Base-by-base conservation (phyloP, 1,284 basidiomycete species). In the Sanghuangporus weigelae region DNA sequence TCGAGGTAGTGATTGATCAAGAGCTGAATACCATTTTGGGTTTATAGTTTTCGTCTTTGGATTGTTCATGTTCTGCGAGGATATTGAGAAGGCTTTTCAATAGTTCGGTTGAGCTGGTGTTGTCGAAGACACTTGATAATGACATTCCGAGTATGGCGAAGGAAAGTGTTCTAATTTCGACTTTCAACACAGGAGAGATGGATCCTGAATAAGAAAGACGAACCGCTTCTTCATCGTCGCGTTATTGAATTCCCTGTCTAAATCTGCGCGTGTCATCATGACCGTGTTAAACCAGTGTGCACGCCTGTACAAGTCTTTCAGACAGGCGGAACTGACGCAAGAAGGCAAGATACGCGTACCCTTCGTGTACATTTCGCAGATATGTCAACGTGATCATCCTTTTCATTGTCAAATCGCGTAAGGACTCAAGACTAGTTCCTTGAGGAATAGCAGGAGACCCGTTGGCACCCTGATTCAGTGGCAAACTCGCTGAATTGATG, bases 251-350 rank as follows among this genome's bases (percentile, higher is more conserved):
- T 82, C 83, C 50, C 79, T 82, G 64, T 92, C 88, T 10, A 95
- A 81, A 60, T 93, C 92, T 16, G 77, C 71, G 58, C 84, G 82
- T 51, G 87, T 85, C 68, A 95, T 83, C 70, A 90, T 80, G 67
- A 95, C 87, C 3, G 93, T 95, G 71, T 93, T 90, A 71, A 95
- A 93, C 92, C 92, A 95, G 73, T 93, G 89, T 68, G 85, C 87
- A 63, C 85, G 84, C 57, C 89, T 92, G 70, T 46, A 46, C 36
- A n/a, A 26, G 14, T 21, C 6, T 36, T 38, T 48, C 19, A 35
- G 39, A 39, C 58, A 67, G 61, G 65, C 40, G 57, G 38, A 56
- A 14, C 42, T 19, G 26, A 31, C 54, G 40, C 60, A 16, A 59
- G n/a, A 7, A 38, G 39, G 31, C 35, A 42, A 39, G 19, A 36